A percentile compares a stretch with the other conserved stretches of the same genome.
Evolutionary conservation across 345 rosid genomes (phyloP).

Genomic region (Lagerstroemia speciosa): DNA sequence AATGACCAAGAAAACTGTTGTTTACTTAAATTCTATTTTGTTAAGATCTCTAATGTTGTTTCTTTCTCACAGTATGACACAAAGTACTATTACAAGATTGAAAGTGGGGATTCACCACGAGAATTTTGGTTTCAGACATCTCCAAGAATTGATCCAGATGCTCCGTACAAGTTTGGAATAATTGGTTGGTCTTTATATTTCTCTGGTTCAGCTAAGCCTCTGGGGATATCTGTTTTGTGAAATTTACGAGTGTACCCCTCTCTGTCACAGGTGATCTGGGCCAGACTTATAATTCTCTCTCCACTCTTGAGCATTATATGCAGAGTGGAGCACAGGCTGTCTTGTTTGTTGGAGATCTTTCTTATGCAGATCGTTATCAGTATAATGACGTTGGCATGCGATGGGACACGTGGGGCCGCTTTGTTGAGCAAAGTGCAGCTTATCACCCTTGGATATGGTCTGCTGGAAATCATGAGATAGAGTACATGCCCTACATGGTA

Average conservation of each 20-base stretch:
- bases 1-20: not conserved
- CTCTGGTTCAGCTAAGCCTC: not conserved
- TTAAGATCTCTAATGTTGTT: not conserved
- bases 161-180: slow-evolving; percentile 81
- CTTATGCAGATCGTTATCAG: slow-evolving; percentile 85
- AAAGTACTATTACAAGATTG: slow-evolving; percentile 82
- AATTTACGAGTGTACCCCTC: not conserved
- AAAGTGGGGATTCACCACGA: slow-evolving; percentile 53
- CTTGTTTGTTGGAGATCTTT: slow-evolving; percentile 85
- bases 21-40: not conserved
- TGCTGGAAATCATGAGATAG: slow-evolving; percentile 91
- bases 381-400: slow-evolving; percentile 69
- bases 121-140: slow-evolving; percentile 91
- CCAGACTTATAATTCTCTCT: slow-evolving; percentile 86
- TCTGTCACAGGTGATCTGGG: slow-evolving; percentile 76
- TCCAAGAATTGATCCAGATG: slow-evolving; percentile 65
- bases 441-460: slow-evolving; percentile 96
- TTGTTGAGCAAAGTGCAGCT: slow-evolving; percentile 76
- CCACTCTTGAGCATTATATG: slow-evolving; percentile 84
- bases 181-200: slow-evolving; percentile 48
- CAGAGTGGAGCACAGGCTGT: slow-evolving; percentile 76
- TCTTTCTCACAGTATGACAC: slow-evolving; percentile 53
- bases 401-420: slow-evolving; percentile 96
- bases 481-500: slow-evolving; percentile 93
- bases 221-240: not conserved